These are phyloP conservation scores for Aspergillus incahuasiensis DNA, from an alignment of 495 filamentous ascomycete genomes.

Conservation along the genomic window DNA sequence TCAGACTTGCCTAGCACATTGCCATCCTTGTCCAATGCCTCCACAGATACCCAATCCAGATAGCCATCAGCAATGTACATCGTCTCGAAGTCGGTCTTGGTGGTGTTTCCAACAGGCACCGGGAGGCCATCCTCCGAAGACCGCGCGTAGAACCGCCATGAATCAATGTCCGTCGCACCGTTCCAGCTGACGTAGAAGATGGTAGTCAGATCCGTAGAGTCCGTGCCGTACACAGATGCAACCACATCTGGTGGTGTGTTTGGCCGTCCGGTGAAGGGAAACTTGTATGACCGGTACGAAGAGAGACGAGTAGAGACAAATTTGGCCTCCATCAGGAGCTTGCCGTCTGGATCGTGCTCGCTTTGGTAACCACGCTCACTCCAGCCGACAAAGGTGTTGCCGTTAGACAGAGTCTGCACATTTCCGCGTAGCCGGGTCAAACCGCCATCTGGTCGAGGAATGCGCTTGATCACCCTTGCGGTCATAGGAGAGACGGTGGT, in stretches of 20 bases:
- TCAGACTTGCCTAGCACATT: conserved; percentile 28
- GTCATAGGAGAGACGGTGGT: conserved; percentile 34
- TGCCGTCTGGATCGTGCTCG: conserved; percentile 52
- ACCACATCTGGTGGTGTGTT: conserved; percentile 30
- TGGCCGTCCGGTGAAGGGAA: conserved; percentile 34
- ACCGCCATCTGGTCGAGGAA: conserved; percentile 43
- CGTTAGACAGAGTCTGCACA: conserved; percentile 50
- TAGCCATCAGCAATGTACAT: conserved; percentile 41
- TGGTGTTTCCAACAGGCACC: conserved; percentile 31
- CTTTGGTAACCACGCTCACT: conserved; percentile 53
- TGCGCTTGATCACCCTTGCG: conserved; percentile 38
- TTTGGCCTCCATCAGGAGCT: conserved; percentile 42
- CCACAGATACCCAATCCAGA: conserved; percentile 35
- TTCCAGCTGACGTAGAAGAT: conserved; percentile 47
- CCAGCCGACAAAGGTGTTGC: conserved; percentile 55
- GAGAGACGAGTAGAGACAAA: conserved; percentile 35
- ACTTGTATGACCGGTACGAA: conserved; percentile 42
- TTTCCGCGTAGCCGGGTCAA: conserved; percentile 58
- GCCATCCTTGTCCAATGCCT: conserved; percentile 34
- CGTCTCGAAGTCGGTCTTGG: conserved; percentile 42
- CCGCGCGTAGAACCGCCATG: conserved; percentile 39
- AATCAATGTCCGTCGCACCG: conserved; percentile 41
- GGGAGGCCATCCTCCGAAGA: conserved; percentile 21
- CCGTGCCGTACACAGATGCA: conserved; percentile 35
- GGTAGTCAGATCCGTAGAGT: conserved; percentile 29